Base-by-base conservation (phyloP, 371 early-diverging fungal species). In the Circinella umbellata region DNA sequence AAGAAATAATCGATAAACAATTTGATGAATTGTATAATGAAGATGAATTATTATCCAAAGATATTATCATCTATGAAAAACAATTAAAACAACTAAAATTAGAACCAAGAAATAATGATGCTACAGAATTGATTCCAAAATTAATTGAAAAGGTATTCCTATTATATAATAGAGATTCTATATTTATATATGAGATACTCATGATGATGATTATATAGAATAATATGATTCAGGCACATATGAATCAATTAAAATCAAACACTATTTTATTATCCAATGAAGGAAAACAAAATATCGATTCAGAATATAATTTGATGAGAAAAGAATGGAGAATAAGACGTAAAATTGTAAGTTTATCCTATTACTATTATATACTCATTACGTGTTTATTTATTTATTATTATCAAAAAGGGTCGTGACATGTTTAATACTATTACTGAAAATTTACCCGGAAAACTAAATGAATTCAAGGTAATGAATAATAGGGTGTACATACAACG, bases 311-410 rank as follows among this genome's bases (percentile, higher is more conserved):
- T 8, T 9, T 7, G 4, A 47, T 35, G 39, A 8, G 64, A 13
- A 69, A 69, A 47, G 73, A 61, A 57, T 73, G 73, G 69, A 66
- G 67, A n/a, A 54, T 17, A 15, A 39, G 73, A 20, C 73, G 69
- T 17, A 73, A 63, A 48, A 39, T 69, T 39, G 73, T 73, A 69
- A 15, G 60, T 3, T 13, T 39, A 39, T 39, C 39, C 4, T 39
- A 37, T 37, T 39, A 15, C 9, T 61, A 7, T 10, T 60, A 11
- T 18, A 27, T 37, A 60, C 60, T 6, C n/a, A n/a, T n/a, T n/a
- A n/a, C n/a, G n/a, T n/a, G n/a, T n/a, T n/a, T n/a, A n/a, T n/a
- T n/a, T n/a, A n/a, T n/a, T n/a, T n/a, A n/a, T n/a, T n/a, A n/a
- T n/a, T n/a, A n/a, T n/a, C n/a, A n/a, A n/a, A n/a, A n/a, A n/a